A percentile compares a stretch with the other conserved stretches of the same genome.
These are phyloP conservation scores for Perkinsus chesapeaki DNA, from an alignment of 169 alveolate genomes.

Conservation along the genomic window DNA sequence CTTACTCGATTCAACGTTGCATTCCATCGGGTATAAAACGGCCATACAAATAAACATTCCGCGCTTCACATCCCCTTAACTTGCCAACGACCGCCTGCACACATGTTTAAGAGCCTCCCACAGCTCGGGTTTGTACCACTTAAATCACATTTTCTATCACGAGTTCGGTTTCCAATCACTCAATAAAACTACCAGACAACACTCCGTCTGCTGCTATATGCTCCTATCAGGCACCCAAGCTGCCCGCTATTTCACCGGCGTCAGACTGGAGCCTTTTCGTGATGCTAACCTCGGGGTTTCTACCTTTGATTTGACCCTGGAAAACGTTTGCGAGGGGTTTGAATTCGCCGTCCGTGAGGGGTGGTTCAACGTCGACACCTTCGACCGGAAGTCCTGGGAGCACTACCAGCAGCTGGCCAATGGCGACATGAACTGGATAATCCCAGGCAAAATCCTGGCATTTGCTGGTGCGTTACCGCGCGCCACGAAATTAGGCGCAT, in stretches of 20 bases:
- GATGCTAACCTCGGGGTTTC: conserved; percentile 47
- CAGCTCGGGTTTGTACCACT: too few species aligned
- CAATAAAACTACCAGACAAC: background rate
- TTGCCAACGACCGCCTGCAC: too few species aligned
- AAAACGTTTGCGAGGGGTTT: conserved; percentile 69
- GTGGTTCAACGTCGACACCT: conserved; percentile 70
- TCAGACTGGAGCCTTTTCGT: conserved; percentile 32
- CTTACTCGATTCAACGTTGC: too few species aligned
- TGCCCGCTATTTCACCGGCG: conserved; percentile 9
- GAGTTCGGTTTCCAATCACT: too few species aligned
- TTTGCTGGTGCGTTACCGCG: conserved; percentile 36
- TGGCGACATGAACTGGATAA: conserved; percentile 82
- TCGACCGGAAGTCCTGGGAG: conserved; percentile 67
- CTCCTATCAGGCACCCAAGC: background rate
- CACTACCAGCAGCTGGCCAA: conserved; percentile 74
- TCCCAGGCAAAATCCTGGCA: conserved; percentile 75
- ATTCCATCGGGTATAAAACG: too few species aligned
- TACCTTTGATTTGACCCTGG: conserved; percentile 31
- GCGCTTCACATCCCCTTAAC: too few species aligned
- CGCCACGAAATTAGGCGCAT: background rate
- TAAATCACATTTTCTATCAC: too few species aligned
- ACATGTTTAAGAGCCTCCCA: too few species aligned
- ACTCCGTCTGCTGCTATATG: background rate
- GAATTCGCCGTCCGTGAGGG: conserved; percentile 65
- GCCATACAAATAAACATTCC: too few species aligned